These are phyloP conservation scores for Hemisphaericaspora xylofermentans DNA, from an alignment of 1,139 yeast genomes.

Conservation along the genomic window DNA sequence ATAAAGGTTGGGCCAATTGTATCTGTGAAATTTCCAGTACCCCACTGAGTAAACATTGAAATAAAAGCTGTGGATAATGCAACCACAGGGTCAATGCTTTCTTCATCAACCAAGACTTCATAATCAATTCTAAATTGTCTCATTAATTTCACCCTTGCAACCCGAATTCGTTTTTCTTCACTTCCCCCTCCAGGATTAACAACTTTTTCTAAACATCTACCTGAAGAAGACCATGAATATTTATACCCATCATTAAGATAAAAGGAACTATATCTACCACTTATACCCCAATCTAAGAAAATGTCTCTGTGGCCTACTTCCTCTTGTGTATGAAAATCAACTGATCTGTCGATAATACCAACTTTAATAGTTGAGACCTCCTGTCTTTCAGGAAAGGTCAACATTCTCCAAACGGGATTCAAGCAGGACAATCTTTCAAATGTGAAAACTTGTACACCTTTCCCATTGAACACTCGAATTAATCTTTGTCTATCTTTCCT, in stretches of 20 bases:
- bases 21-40: constrained; percentile 50
- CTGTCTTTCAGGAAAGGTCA: constrained; percentile 42
- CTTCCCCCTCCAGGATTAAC: constrained; percentile 54
- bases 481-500: constrained; percentile 43
- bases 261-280: constrained; percentile 42
- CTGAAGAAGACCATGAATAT: constrained; percentile 54
- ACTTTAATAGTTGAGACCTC: constrained; percentile 54
- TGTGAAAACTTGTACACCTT: constrained; percentile 43
- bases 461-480: constrained; percentile 48
- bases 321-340: constrained; percentile 51
- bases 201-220: constrained; percentile 51
- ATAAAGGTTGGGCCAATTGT: constrained; percentile 53
- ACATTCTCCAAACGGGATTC: constrained; percentile 54
- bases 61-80: constrained; percentile 59
- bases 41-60: constrained; percentile 67
- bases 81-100: constrained; percentile 44
- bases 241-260: constrained; percentile 51
- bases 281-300: constrained; percentile 30
- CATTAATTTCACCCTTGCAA: constrained; percentile 56
- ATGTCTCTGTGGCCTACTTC: constrained; percentile 47
- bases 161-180: constrained; percentile 52
- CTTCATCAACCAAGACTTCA: constrained; percentile 53
- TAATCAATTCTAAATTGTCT: constrained; percentile 60
- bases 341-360: constrained; percentile 44
- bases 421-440: constrained; percentile 51